Base-by-base conservation (phyloP, 176 grass and related monocot species). In the Aegilops bicornis region DNA sequence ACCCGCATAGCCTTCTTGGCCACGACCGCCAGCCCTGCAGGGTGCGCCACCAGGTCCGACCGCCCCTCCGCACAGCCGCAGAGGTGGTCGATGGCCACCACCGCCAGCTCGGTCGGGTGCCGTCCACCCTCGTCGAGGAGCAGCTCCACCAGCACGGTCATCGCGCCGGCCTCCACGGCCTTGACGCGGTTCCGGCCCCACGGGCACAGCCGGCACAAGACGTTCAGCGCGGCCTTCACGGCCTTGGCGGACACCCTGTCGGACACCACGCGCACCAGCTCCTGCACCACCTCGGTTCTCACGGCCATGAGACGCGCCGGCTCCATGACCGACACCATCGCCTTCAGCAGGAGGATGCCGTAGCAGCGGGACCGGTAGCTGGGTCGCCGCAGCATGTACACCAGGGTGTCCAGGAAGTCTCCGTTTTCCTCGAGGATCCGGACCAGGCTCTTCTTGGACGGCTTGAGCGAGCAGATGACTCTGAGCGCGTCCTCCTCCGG, bases 21-120 rank as follows among this genome's bases (percentile, higher is more conserved):
- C 56, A 98, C 90, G 6, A 91, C 64, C 9, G 96, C 91, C 4
- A 98, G 63, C 33, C 96, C 96, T 7, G 93, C 93, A 14, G 87
- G 84, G 77, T 96, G 90, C 30, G 65, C 82, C 25, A 94, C 87
- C 20, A 98, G 70, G 15, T 92, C 89, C 4, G 90, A 77, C 16
- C 96, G 76, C 3, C 96, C 96, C 78, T 98, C 96, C 0, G 93
- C 93, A 79, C 93, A 94, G 4, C 91, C 79, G 65, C 96, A 96
- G 22, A 96, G 79, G 84, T 92, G 91, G 52, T 94, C 96, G 12
- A 98, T 64, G 11, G 86, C 86, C 60, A 80, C 77, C 65, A 98
- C 58, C 4, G 86, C 85, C 43, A 94, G 79, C 92, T 96, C 92
- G 47, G 81, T 37, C 0, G 13, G 16, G 59, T 86, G 88, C 30